phyloP scores from a whole-genome alignment of 78 protist genomes.

The Dictyostelium purpureum region DNA sequence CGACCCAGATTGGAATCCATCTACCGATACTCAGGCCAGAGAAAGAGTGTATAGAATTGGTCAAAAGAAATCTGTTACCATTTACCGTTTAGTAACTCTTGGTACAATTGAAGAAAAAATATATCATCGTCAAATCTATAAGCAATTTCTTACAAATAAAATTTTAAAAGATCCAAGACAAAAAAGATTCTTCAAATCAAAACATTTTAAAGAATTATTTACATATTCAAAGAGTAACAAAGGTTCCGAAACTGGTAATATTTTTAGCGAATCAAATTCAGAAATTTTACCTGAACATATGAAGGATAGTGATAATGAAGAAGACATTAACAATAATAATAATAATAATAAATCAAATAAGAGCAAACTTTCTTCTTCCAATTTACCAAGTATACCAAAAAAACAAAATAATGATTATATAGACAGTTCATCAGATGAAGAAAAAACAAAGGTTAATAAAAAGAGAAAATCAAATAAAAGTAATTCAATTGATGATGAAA shows the following conservation, averaged over 20 bases:
- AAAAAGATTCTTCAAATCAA: conserved; percentile 75
- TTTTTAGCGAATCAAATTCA: conserved; percentile 37
- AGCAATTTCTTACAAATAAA: conserved; percentile 91
- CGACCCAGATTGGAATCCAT: conserved; percentile 98
- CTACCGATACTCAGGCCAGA: conserved; percentile 93
- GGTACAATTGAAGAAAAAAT: conserved; percentile 98
- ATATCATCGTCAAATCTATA: conserved; percentile 97
- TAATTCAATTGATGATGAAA: not conserved
- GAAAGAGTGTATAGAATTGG: conserved; percentile 98
- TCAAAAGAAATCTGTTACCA: conserved; percentile 90
- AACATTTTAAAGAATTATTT: conserved; percentile 70
- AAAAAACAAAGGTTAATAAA: not conserved
- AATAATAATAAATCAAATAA: not conserved
- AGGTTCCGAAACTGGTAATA: conserved; percentile 48
- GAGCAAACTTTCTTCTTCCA: too few species aligned
- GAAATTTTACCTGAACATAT: conserved; percentile 73
- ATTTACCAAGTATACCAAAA: not conserved
- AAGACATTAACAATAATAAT: not conserved
- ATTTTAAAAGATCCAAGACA: conserved; percentile 93
- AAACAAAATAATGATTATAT: not conserved
- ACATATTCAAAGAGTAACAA: conserved; percentile 16
- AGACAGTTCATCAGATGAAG: not conserved
- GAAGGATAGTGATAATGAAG: too few species aligned
- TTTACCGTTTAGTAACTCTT: conserved; percentile 89
- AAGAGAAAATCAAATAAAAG: not conserved